Base-by-base conservation (phyloP, 306 rosid genomes). In the Vigna mungo region DNA sequence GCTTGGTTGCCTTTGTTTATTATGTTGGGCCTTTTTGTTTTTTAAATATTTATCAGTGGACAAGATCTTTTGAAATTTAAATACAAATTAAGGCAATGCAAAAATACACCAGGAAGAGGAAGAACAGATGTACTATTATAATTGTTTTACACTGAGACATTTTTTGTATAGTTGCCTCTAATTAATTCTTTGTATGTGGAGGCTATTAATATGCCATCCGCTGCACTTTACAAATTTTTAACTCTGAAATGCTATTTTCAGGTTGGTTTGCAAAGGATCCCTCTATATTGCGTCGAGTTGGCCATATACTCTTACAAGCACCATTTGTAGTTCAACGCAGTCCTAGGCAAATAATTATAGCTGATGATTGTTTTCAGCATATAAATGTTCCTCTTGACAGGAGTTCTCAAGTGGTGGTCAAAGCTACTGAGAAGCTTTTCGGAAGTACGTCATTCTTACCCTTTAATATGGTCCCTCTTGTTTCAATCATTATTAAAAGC, bases 221-320 rank as follows among this genome's bases (percentile, higher is more conserved):
- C 65, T 74, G 37, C 63, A 34, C 68, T 70, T 64, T 81, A 4
- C 23, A 81, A n/a, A 27, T 66, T 13, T 16, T 75, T 32, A 70
- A 67, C 76, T 36, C 53, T 68, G n/a, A 76, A 55, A 79, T 80
- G 53, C 68, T 52, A 52, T 71, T 74, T 75, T 30, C 89, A 96
- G 99, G 99, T 85, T 91, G 87, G 96, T 88, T 92, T 80, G 94
- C 99, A 10, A 92, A 81, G 89, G 99, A 96, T 87, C 97, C 96
- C 52, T 84, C 43, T 73, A 61, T 90, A 64, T 85, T 96, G 74
- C 88, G 84, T 39, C 88, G 84, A 41, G 98, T 96, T 86, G 97
- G 99, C 48, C 94, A 89, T 58, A 90, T 90, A 79, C 92, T 92
- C 54, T 81, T 95, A 81, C 97, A 87, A 86, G 91, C 93, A 76